A percentile compares a stretch with the other conserved stretches of the same genome.
These are phyloP conservation scores for Paracoccidioides lutzii DNA, from an alignment of 2,329 filamentous ascomycete species.

Conservation along the genomic window DNA sequence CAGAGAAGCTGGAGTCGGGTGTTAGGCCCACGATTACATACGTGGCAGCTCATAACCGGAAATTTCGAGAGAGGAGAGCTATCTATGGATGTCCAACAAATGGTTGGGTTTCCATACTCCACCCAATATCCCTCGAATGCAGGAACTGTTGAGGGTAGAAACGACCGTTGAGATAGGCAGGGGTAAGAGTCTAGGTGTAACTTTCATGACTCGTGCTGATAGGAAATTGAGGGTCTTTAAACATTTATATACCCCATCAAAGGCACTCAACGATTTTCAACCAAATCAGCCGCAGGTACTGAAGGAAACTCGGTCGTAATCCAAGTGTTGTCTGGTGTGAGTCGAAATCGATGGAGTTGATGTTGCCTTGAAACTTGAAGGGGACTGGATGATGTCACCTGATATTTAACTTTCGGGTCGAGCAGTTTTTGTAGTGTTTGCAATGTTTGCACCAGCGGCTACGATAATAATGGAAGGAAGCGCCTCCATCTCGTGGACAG, in stretches of 20 bases:
- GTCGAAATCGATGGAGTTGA: background rate
- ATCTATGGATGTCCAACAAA: constrained; percentile 9
- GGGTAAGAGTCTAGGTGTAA: background rate
- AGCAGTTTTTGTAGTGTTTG: constrained; percentile 7
- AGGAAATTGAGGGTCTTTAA: background rate
- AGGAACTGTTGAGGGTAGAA: background rate
- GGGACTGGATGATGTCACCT: constrained; percentile 12
- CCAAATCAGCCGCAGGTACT: background rate
- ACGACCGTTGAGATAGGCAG: background rate
- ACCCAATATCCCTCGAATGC: constrained; percentile 8
- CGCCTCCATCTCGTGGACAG: background rate
- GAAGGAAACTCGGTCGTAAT: background rate
- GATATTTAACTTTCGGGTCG: background rate
- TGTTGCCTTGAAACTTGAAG: background rate
- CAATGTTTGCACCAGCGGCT: background rate
- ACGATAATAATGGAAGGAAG: background rate
- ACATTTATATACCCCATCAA: background rate
- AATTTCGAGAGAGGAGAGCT: constrained; percentile 7
- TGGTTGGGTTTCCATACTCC: constrained; percentile 10
- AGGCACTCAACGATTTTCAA: background rate
- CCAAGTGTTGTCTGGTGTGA: background rate
- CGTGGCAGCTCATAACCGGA: constrained; percentile 52
- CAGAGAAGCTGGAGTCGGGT: constrained; percentile 54
- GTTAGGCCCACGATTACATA: constrained; percentile 46
- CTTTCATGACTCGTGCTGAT: constrained; percentile 2